These are phyloP conservation scores for Knufia fluminis DNA, from an alignment of 2,329 filamentous ascomycete species.

Conservation along the genomic window DNA sequence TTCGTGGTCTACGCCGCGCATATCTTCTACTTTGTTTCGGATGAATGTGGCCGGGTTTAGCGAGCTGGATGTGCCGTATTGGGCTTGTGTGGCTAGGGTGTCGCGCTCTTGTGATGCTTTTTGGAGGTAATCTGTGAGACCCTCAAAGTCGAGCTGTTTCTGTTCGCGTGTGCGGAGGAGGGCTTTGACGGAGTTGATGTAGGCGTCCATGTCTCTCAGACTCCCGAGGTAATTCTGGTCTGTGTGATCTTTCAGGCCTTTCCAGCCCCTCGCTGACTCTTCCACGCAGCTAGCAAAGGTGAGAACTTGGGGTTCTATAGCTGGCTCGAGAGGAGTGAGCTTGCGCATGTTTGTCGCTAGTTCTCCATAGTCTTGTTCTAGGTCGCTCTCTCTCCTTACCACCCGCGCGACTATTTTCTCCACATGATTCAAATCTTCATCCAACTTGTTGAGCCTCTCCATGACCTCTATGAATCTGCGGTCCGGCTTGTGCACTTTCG, in stretches of 20 bases:
- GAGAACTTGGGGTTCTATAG: conserved; percentile 70
- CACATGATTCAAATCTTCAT: conserved; percentile 84
- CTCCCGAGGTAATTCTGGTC: conserved; percentile 93
- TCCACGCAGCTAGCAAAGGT: conserved; percentile 81
- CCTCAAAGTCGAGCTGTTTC: conserved; percentile 96
- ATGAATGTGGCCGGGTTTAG: conserved; percentile 75
- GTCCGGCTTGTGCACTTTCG: conserved; percentile 91
- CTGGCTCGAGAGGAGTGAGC: conserved; percentile 79
- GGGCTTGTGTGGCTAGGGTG: conserved; percentile 58
- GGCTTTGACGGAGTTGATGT: conserved; percentile 75
- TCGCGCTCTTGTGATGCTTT: conserved; percentile 85
- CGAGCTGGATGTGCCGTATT: conserved; percentile 45
- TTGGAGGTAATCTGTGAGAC: conserved; percentile 87
- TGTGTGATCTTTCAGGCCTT: conserved; percentile 75
- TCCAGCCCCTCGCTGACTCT: conserved; percentile 69
- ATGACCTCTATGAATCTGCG: conserved; percentile 88
- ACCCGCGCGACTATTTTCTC: conserved; percentile 94
- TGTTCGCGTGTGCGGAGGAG: conserved; percentile 90
- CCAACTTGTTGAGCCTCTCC: conserved; percentile 85
- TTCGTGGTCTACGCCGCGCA: conserved; percentile 92
- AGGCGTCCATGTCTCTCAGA: conserved; percentile 89
- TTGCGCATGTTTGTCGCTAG: conserved; percentile 92
- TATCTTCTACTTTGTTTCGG: conserved; percentile 89
- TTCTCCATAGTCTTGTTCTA: conserved; percentile 81
- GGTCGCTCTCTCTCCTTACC: conserved; percentile 73